A percentile compares a stretch with the other conserved stretches of the same genome.
phyloP scores from a whole-genome alignment of 371 early-diverging fungal species.

The Mortierella polycephala region DNA sequence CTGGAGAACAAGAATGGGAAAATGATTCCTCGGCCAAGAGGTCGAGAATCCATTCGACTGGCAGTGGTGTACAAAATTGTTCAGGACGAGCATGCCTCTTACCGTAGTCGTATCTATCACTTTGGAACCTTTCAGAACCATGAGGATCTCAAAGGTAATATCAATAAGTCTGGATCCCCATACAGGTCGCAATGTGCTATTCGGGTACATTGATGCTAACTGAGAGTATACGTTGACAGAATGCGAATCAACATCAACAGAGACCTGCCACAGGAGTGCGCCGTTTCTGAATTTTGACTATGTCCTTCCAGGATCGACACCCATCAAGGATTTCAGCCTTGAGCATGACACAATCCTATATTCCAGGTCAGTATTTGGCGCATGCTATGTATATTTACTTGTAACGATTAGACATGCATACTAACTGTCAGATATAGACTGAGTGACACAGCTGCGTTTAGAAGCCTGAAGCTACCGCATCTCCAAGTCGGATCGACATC shows the following conservation, averaged over 20 bases:
- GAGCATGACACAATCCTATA: slow-evolving; percentile 43
- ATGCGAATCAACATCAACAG: slow-evolving; percentile 17
- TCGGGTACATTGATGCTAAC: no score
- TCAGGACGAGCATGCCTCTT: slow-evolving; percentile 28
- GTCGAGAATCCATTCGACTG: slow-evolving; percentile 24
- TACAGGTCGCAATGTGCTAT: no score
- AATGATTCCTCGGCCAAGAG: not conserved
- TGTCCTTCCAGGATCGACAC: slow-evolving; percentile 39
- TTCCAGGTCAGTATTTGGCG: slow-evolving; percentile 21
- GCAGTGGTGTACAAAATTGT: slow-evolving; percentile 40
- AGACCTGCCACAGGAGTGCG: slow-evolving; percentile 36
- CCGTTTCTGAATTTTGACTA: slow-evolving; percentile 49
- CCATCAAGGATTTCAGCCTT: slow-evolving; percentile 46
- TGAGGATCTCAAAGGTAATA: slow-evolving; percentile 20
- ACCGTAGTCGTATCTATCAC: slow-evolving; percentile 41
- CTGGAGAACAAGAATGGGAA: not conserved
- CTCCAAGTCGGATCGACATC: slow-evolving; percentile 30
- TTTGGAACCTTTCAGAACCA: slow-evolving; percentile 30
- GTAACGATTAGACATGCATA: no score
- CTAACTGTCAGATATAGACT: slow-evolving; percentile 9
- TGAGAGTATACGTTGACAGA: not conserved
- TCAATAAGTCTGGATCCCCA: not conserved
- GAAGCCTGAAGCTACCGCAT: slow-evolving; percentile 27
- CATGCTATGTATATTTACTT: no score
- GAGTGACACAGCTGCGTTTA: slow-evolving; percentile 26